Percentiles rank a stretch among this genome's conserved stretches.
phyloP scores from a whole-genome alignment of 106 monocot species.

The Dendrobium huoshanense region DNA sequence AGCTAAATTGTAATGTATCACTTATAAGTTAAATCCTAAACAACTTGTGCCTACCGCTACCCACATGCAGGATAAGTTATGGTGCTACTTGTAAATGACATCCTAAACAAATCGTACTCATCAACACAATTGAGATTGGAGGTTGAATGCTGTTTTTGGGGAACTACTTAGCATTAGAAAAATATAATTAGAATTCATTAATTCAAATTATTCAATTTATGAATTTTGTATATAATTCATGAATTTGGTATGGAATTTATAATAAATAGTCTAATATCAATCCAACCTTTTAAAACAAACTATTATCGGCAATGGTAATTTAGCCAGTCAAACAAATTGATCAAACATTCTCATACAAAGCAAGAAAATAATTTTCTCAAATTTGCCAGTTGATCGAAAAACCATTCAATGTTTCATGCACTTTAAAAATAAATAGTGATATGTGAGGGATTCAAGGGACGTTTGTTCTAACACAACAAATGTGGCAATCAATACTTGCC shows the following conservation, averaged over 20 bases:
- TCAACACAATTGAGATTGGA: background rate
- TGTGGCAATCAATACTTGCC: too few relatives aligned
- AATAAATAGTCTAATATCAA: background rate
- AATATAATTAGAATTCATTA: background rate
- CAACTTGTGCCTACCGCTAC: background rate
- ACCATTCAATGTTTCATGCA: background rate
- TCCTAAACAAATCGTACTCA: background rate
- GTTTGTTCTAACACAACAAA: background rate
- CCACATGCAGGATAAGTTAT: background rate
- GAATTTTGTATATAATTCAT: background rate
- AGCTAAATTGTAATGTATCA: background rate
- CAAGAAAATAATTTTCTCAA: slow-evolving; percentile 2
- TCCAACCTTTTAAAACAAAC: background rate
- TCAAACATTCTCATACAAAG: background rate
- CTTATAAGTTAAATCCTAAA: background rate
- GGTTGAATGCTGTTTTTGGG: background rate
- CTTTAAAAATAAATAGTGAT: background rate
- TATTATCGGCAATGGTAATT: background rate
- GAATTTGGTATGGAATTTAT: background rate
- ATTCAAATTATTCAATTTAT: too few relatives aligned
- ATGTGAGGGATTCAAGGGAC: background rate
- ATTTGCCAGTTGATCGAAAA: background rate
- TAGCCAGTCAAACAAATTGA: background rate
- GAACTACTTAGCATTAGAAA: background rate
- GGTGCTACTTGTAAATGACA: background rate